Base-by-base conservation (phyloP, 2,329 filamentous ascomycete genomes). In the Helicocarpus griseus region DNA sequence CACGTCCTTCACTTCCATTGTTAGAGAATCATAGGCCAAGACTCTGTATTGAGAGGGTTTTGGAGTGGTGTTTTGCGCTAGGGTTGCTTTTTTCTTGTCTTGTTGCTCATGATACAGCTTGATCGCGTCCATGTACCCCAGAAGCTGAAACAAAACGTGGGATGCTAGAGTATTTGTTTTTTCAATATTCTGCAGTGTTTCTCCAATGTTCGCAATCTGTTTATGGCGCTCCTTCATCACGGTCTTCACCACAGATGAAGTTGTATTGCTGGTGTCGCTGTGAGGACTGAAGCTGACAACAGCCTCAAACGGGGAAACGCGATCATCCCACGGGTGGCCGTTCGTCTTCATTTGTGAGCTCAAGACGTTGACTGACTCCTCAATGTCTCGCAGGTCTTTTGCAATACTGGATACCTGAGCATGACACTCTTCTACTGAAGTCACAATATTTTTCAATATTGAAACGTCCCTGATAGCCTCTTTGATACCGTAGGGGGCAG, bases 21-120 rank as follows among this genome's bases (percentile, higher is more conserved):
- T 62, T 6, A 59, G 61, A 9, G 64, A 53, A 52, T 72, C 69
- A 49, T 68, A 70, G 8, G 67, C 65, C 26, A 72, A 58, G n/a
- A 72, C 60, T 24, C 63, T 64, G 53, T 69, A 57, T 21, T 51
- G 33, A n/a, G 44, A 35, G 2, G 29, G 44, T n/a, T 7, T 33
- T 29, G 41, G 26, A 21, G 24, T n/a, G 41, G 21, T 9, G 7
- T 29, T 33, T 11, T 31, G 26, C 5, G 6, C 43, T 17, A 17
- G n/a, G 13, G 14, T 22, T n/a, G 21, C 3, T 7, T 14, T 49
- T 52, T 17, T 26, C 11, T 11, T 22, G 29, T 7, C 26, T 29
- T 29, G 22, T 11, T 44, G n/a, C n/a, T 17, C 7, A n/a, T 44
- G 31, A 14, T 44, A 2, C 14, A 44, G 6, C 26, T 28, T 17